A percentile compares a stretch with the other conserved stretches of the same genome.
Conservation (phyloP, 345 rosid species). For the Microcos paniculata region DNA sequence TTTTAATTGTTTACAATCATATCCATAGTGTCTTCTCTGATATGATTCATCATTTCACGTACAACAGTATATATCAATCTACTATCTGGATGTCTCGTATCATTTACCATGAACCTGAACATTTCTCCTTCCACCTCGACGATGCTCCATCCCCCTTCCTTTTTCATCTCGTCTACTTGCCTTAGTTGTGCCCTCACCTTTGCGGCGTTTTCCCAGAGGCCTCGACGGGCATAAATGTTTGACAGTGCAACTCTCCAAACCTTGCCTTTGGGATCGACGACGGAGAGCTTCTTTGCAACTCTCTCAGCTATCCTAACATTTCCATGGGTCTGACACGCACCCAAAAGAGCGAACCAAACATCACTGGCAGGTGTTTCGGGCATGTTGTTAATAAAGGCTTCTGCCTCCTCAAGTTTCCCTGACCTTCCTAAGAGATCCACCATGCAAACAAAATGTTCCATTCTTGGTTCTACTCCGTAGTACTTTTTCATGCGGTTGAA, state of each 20-base stretch:
- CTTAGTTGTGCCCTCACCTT: slow-evolving; percentile 25
- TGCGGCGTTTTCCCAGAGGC: slow-evolving; percentile 32
- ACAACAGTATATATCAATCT: slow-evolving; percentile 19
- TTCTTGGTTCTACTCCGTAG: slow-evolving; percentile 29
- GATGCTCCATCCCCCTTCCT: slow-evolving; percentile 39
- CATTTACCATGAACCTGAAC: slow-evolving; percentile 32
- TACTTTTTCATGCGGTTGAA: slow-evolving; percentile 30
- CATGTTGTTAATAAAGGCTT: slow-evolving; percentile 32
- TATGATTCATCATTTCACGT: slow-evolving; percentile 18
- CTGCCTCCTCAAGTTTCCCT: slow-evolving; percentile 51
- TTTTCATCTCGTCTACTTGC: slow-evolving; percentile 10
- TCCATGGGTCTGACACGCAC: slow-evolving; percentile 22
- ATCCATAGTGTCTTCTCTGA: not conserved
- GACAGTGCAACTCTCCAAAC: slow-evolving; percentile 36
- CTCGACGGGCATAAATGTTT: slow-evolving; percentile 29
- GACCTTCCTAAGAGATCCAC: slow-evolving; percentile 57
- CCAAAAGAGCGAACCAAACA: slow-evolving; percentile 30
- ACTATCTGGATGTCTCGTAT: slow-evolving; percentile 31
- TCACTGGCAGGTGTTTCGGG: slow-evolving; percentile 15
- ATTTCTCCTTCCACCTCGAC: slow-evolving; percentile 27
- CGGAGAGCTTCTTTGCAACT: slow-evolving; percentile 18
- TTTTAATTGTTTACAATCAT: not conserved
- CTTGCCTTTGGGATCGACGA: slow-evolving; percentile 24
- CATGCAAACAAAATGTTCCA: slow-evolving; percentile 49
- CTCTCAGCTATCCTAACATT: slow-evolving; percentile 22